Evolutionary conservation across 805 yeast species (phyloP).

Genomic region (Suhomyces faveliae): DNA sequence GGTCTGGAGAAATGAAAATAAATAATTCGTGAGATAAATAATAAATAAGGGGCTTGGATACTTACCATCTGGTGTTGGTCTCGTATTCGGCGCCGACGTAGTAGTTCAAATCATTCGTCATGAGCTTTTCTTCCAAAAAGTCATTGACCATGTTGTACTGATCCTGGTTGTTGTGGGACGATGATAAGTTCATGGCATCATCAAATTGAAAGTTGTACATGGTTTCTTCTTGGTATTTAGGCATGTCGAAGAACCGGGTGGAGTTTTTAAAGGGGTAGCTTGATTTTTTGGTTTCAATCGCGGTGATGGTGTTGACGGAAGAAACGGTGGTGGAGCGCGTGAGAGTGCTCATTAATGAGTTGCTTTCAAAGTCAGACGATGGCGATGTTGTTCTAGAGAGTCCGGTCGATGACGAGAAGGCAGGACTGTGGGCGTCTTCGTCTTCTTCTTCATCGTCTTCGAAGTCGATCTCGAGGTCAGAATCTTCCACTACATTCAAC

Average conservation of each 20-base stretch:
- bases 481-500: constrained; percentile 15
- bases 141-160: constrained; percentile 42
- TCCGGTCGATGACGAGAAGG: constrained; percentile 18
- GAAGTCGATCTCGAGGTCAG: constrained; percentile 22
- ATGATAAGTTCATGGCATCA: constrained; percentile 14
- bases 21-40: constrained; percentile 4
- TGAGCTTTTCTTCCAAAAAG: constrained; percentile 39
- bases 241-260: constrained; percentile 32
- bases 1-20: constrained; percentile 1
- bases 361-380: constrained; percentile 27
- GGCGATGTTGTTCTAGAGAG: constrained; percentile 42
- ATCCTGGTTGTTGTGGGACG: constrained; percentile 17
- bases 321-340: constrained; percentile 44
- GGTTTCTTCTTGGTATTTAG: constrained; percentile 24
- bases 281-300: constrained; percentile 14
- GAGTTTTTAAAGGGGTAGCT: constrained; percentile 14
- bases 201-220: constrained; percentile 20
- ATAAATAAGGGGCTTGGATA: constrained; percentile 5
- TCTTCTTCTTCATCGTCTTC: constrained; percentile 25
- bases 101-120: constrained; percentile 37
- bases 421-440: constrained; percentile 10
- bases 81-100: constrained; percentile 21
- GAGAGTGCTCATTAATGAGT: constrained; percentile 38
- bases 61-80: constrained; percentile 4
- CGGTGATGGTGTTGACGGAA: constrained; percentile 19